Conservation (phyloP, 1,284 basidiomycete species). For the Omphalotus olearius region DNA sequence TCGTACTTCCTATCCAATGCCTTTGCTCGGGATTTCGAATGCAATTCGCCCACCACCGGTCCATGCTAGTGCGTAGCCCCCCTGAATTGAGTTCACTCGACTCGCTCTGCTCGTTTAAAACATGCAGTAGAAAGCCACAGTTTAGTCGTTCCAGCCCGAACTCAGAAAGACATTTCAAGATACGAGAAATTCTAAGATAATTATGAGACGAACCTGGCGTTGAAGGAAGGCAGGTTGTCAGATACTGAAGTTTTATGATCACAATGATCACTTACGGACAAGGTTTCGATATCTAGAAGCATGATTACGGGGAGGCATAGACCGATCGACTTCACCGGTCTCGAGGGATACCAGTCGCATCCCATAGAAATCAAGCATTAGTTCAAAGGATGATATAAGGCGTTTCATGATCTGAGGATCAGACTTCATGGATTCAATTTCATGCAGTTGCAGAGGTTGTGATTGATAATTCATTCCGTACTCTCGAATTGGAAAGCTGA, state of each 20-base stretch:
- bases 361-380: constrained; percentile 76
- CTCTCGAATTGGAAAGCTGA: constrained; percentile 66
- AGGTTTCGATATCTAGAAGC: constrained; percentile 58
- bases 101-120: constrained; percentile 68
- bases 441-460: constrained; percentile 62
- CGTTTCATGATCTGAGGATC: constrained; percentile 46
- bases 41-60: constrained; percentile 75
- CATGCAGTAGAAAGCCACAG: constrained; percentile 63
- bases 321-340: constrained; percentile 52
- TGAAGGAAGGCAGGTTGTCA: not conserved
- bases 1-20: constrained; percentile 45
- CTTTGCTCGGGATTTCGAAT: constrained; percentile 58
- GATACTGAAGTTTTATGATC: not conserved
- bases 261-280: constrained; percentile 43
- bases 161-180: constrained; percentile 73
- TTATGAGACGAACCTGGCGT: constrained; percentile 61
- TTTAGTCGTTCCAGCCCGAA: constrained; percentile 59
- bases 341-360: constrained; percentile 55
- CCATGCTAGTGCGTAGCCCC: constrained; percentile 58
- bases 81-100: constrained; percentile 44
- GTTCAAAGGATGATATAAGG: constrained; percentile 55
- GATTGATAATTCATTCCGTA: constrained; percentile 66
- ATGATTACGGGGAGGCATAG: constrained; percentile 41
- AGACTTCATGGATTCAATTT: constrained; percentile 56
- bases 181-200: constrained; percentile 73